Evolutionary conservation across 352 stramenopile species (phyloP).

Genomic region (Phytophthora gonapodyides): DNA sequence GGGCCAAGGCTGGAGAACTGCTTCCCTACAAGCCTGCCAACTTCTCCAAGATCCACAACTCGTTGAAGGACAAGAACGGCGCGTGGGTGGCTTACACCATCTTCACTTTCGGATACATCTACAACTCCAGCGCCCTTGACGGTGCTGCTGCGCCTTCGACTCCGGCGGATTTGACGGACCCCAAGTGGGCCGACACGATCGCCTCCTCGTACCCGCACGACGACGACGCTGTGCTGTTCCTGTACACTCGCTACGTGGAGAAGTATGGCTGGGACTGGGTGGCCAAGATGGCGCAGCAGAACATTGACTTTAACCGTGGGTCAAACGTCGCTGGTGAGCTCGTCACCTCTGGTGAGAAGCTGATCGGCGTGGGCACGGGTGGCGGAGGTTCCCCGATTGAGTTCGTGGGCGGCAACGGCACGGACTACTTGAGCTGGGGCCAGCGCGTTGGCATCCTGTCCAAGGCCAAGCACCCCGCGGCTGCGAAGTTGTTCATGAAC

Average conservation of each 20-base stretch:
- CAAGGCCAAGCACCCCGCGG: conserved; percentile 53
- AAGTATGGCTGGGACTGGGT: conserved; percentile 66
- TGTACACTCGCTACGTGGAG: conserved; percentile 51
- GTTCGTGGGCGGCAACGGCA: conserved; percentile 31
- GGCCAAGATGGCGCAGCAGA: conserved; percentile 37
- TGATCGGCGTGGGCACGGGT: conserved; percentile 32
- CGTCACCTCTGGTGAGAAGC: conserved; percentile 33
- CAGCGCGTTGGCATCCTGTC: conserved; percentile 58
- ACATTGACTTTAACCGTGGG: conserved; percentile 41
- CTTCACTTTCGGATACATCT: conserved; percentile 46
- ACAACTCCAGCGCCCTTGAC: conserved; percentile 35
- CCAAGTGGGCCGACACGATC: conserved; percentile 41
- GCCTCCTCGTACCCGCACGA: conserved; percentile 56
- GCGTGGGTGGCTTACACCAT: conserved; percentile 46
- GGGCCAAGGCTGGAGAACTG: conserved; percentile 37
- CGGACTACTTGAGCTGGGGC: conserved; percentile 46
- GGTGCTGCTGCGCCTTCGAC: conserved; percentile 19
- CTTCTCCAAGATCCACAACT: conserved; percentile 55
- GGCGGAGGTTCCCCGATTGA: conserved; percentile 9
- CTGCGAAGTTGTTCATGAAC: conserved; percentile 63
- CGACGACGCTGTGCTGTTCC: conserved; percentile 58
- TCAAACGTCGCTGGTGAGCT: conserved; percentile 32
- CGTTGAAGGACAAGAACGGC: conserved; percentile 39
- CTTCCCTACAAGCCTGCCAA: conserved; percentile 48
- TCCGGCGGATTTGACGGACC: conserved; percentile 36